Conservation (phyloP, 1,139 yeast species). For the Suhomyces maxii region DNA sequence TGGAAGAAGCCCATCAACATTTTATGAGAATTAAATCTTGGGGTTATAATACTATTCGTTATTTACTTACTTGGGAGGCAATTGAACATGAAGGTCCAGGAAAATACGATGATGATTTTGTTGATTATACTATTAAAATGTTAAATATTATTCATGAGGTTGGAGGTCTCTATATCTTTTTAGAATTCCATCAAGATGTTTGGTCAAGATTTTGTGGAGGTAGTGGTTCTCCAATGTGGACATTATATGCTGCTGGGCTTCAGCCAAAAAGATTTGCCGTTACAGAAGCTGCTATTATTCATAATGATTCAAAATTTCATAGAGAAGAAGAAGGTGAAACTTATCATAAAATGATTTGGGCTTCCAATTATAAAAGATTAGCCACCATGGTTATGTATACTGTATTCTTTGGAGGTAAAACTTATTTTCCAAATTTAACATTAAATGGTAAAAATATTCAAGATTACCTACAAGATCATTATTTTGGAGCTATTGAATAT, state of each 20-base stretch:
- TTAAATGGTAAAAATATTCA: conserved; percentile 77
- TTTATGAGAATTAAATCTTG: conserved; percentile 68
- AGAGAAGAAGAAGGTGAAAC: conserved; percentile 33
- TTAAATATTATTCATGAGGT: conserved; percentile 56
- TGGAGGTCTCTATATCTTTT: conserved; percentile 77
- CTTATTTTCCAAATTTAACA: conserved; percentile 68
- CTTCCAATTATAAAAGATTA: conserved; percentile 77
- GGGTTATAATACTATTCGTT: conserved; percentile 81
- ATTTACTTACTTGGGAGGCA: conserved; percentile 89
- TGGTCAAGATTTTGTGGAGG: conserved; percentile 96
- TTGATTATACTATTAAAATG: conserved; percentile 66
- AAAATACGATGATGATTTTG: conserved; percentile 71
- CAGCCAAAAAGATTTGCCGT: conserved; percentile 66
- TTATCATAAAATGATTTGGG: conserved; percentile 90
- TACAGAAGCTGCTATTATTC: conserved; percentile 78
- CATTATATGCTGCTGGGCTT: conserved; percentile 90
- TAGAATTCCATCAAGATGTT: conserved; percentile 93
- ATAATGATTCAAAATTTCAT: conserved; percentile 47
- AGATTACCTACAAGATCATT: conserved; percentile 68
- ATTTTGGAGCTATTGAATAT: conserved; percentile 52
- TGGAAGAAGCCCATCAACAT: conserved; percentile 71
- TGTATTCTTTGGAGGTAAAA: conserved; percentile 74
- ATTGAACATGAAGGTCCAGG: conserved; percentile 89
- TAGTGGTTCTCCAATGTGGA: conserved; percentile 95
- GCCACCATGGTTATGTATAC: conserved; percentile 86